A percentile compares a stretch with the other conserved stretches of the same genome.
Evolutionary conservation across 495 filamentous ascomycete genomes (phyloP).

Genomic region (Penicillium ucsense): DNA sequence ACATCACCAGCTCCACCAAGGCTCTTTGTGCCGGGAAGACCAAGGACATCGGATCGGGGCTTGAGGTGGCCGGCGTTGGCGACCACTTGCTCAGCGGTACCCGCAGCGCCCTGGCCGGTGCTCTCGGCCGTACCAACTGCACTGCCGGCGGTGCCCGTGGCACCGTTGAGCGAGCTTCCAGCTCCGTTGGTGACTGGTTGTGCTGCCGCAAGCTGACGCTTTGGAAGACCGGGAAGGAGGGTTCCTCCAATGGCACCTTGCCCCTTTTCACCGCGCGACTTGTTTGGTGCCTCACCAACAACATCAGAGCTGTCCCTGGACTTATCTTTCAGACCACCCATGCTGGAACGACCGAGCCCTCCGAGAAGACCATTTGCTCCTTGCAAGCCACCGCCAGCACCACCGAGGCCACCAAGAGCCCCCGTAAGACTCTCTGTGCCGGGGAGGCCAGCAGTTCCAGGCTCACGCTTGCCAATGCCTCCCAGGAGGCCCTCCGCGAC

Average conservation of each 20-base stretch:
- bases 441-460: neutral
- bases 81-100: conserved; percentile 5
- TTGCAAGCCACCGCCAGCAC: neutral
- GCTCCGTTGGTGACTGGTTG: conserved; percentile 1
- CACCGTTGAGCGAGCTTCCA: conserved; percentile 3
- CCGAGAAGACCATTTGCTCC: no score
- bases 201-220: conserved; percentile 1
- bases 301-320: no score
- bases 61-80: neutral
- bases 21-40: no score
- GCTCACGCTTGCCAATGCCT: no score
- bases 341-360: no score
- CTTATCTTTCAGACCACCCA: no score
- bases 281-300: no score
- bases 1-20: no score
- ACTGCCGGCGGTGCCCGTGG: neutral
- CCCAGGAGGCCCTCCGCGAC: no score
- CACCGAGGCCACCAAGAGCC: neutral
- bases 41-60: no score
- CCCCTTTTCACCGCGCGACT: no score
- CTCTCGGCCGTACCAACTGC: conserved; percentile 6
- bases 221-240: neutral
- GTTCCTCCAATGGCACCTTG: no score
- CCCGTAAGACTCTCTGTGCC: neutral
- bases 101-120: conserved; percentile 3